Evolutionary conservation across 2,329 filamentous ascomycete genomes (phyloP).

Genomic region (Colletotrichum sublineola): DNA sequence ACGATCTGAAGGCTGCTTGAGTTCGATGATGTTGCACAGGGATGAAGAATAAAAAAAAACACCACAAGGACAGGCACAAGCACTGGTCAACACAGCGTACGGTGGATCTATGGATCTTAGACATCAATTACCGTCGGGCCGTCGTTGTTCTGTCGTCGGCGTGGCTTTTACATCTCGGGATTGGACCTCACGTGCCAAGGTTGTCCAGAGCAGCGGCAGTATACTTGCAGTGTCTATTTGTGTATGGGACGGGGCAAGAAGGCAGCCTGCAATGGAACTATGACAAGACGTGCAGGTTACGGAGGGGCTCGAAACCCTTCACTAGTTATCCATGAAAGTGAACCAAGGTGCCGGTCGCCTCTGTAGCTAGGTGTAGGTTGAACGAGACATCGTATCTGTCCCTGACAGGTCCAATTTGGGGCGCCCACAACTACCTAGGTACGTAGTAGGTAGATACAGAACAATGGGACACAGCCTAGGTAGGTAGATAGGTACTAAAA

Average conservation of each 20-base stretch:
- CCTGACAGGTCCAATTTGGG: conserved; percentile 40
- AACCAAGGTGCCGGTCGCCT: conserved; percentile 21
- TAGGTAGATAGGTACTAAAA: too few species aligned
- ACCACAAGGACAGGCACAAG: not conserved
- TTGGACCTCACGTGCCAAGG: conserved; percentile 13
- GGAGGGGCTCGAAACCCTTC: not conserved
- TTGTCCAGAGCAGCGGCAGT: not conserved
- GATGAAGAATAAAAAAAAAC: conserved; percentile 16
- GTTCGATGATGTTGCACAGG: conserved; percentile 26
- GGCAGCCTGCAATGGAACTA: not conserved
- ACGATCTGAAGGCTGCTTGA: conserved; percentile 32
- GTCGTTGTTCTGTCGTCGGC: conserved; percentile 7
- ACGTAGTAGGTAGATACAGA: not conserved
- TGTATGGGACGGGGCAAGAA: not conserved
- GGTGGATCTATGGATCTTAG: conserved; percentile 18
- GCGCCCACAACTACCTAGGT: not conserved
- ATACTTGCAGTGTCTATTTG: not conserved
- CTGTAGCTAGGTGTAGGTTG: not conserved
- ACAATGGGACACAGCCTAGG: not conserved
- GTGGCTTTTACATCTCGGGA: not conserved
- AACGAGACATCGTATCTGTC: conserved; percentile 33
- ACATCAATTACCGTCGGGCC: conserved; percentile 8
- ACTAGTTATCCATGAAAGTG: conserved; percentile 9
- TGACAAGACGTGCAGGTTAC: conserved; percentile 13
- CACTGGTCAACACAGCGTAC: conserved; percentile 11